A percentile compares a stretch with the other conserved stretches of the same genome.
Conservation (phyloP, 164 flowering plant species). For the Liriodendron chinense region DNA sequence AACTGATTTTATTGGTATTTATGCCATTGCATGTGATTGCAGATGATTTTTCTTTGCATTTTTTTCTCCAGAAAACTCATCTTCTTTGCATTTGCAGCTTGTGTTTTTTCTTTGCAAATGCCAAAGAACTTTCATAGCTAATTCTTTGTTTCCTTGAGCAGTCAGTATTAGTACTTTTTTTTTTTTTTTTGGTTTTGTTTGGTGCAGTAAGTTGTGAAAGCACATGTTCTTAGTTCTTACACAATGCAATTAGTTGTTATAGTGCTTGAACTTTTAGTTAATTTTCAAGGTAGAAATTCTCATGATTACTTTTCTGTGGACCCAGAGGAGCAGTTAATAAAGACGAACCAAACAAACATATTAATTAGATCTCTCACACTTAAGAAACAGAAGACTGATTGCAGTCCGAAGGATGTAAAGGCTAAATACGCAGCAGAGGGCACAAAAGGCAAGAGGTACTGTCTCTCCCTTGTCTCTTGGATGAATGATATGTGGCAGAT, state of each 20-base stretch:
- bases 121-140: not conserved
- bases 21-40: too few species aligned
- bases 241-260: not conserved
- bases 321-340: conserved; percentile 73
- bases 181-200: too few species aligned
- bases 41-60: too few species aligned
- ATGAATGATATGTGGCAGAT: conserved; percentile 1
- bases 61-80: too few species aligned
- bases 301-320: conserved; percentile 1
- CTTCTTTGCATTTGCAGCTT: too few species aligned
- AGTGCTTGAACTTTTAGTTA: not conserved
- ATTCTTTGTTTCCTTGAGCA: not conserved
- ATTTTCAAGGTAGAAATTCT: not conserved
- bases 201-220: too few species aligned
- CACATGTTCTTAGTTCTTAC: not conserved
- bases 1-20: too few species aligned
- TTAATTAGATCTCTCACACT: conserved; percentile 77
- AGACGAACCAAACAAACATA: conserved; percentile 84
- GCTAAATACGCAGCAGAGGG: conserved; percentile 34
- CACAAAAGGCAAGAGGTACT: conserved; percentile 73
- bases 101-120: too few species aligned
- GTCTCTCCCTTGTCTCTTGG: not conserved
- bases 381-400: conserved; percentile 54
- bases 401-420: conserved; percentile 52
- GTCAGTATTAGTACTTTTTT: not conserved